These are phyloP conservation scores for Beauveria sp. DNA, from an alignment of 2,329 filamentous ascomycete genomes.

Conservation along the genomic window DNA sequence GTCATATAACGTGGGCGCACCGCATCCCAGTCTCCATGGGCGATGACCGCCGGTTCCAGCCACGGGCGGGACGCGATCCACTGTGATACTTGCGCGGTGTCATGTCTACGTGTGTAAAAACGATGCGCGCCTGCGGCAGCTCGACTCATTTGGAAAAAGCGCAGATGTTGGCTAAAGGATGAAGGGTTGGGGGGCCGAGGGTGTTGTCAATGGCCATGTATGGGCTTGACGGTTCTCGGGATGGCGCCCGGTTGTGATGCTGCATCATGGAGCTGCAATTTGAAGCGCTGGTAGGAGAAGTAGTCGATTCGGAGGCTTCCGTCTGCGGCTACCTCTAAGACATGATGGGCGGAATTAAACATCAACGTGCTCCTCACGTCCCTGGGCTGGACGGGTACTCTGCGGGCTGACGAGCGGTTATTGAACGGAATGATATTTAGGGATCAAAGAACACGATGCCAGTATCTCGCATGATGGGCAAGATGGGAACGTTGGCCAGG, in stretches of 20 bases:
- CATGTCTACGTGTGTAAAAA: slow-evolving; percentile 28
- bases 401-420: not conserved
- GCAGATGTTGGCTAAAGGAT: slow-evolving; percentile 23
- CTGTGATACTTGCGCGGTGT: slow-evolving; percentile 26
- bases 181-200: slow-evolving; percentile 14
- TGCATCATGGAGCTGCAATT: slow-evolving; percentile 19
- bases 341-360: slow-evolving; percentile 33
- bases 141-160: slow-evolving; percentile 22
- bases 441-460: not conserved
- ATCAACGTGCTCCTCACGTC: slow-evolving; percentile 36
- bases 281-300: slow-evolving; percentile 12
- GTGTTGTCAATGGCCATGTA: slow-evolving; percentile 23
- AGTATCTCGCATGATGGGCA: slow-evolving; percentile 14
- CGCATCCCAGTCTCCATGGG: slow-evolving; percentile 40
- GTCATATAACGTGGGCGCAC: slow-evolving; percentile 35
- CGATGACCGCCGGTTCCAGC: slow-evolving; percentile 21
- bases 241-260: slow-evolving; percentile 22
- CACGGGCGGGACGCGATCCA: slow-evolving; percentile 15
- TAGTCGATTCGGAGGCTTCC: slow-evolving; percentile 19
- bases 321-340: slow-evolving; percentile 47
- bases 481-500: slow-evolving; percentile 8
- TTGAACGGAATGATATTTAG: not conserved
- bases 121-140: slow-evolving; percentile 21
- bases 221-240: slow-evolving; percentile 12
- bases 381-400: not conserved